Conservation (phyloP, 208 protist genomes). For the Crithidia brevicula region DNA sequence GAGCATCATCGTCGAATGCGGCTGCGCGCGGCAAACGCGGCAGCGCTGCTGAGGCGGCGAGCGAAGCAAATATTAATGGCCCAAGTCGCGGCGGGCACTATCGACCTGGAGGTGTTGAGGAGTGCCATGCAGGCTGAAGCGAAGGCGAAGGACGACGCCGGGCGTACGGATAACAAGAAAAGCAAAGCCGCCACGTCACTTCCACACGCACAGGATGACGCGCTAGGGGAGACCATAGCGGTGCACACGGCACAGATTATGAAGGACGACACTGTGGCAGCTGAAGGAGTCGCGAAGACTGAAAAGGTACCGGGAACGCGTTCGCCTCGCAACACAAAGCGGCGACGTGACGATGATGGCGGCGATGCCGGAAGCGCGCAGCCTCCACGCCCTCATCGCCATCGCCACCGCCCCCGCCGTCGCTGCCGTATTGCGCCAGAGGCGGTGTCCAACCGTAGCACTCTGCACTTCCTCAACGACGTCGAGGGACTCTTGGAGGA, state of each 20-base stretch:
- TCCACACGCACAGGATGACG: too few species aligned
- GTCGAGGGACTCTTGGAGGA: constrained; percentile 49
- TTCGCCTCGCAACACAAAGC: background rate
- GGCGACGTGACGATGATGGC: constrained; percentile 1
- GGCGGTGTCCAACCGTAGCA: constrained; percentile 47
- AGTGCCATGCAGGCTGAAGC: background rate
- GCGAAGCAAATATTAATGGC: constrained; percentile 76
- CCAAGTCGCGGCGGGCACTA: constrained; percentile 59
- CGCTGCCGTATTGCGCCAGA: constrained; percentile 41
- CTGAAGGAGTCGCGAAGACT: background rate
- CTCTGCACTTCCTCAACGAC: constrained; percentile 58
- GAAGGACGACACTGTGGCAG: background rate
- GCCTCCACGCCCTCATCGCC: background rate
- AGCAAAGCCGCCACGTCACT: too few species aligned
- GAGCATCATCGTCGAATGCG: constrained; percentile 62
- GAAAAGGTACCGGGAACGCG: too few species aligned
- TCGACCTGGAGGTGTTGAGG: constrained; percentile 43
- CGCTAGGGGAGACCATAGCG: too few species aligned
- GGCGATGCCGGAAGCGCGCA: too few species aligned
- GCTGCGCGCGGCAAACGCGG: constrained; percentile 38
- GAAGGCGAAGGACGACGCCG: too few species aligned
- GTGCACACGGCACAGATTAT: background rate
- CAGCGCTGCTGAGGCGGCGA: constrained; percentile 44
- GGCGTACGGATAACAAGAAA: too few species aligned
- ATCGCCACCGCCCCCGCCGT: constrained; percentile 1